Evolutionary conservation across 2,329 filamentous ascomycete genomes (phyloP).

Genomic region (Mycosphaerella sp.): DNA sequence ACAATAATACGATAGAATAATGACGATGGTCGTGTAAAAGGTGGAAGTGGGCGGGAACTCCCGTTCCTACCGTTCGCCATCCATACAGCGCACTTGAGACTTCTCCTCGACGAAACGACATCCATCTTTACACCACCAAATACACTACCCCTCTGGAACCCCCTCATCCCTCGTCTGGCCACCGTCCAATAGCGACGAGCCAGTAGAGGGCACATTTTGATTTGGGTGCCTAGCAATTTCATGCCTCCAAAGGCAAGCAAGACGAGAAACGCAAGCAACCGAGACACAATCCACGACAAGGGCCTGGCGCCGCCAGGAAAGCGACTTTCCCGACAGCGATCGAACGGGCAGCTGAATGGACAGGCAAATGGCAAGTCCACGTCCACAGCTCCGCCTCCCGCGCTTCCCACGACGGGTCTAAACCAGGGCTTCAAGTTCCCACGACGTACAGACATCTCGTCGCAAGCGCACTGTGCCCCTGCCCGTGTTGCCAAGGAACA

Average conservation of each 20-base stretch:
- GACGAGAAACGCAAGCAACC: constrained; percentile 40
- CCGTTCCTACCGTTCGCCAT: too few species aligned
- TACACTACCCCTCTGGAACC: constrained; percentile 8
- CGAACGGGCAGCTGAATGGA: constrained; percentile 42
- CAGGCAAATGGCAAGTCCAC: constrained; percentile 37
- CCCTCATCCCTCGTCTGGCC: constrained; percentile 27
- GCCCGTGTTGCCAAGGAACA: constrained; percentile 22
- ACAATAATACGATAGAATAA: too few species aligned
- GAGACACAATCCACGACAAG: constrained; percentile 61
- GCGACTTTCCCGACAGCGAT: constrained; percentile 51
- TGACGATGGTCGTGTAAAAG: too few species aligned
- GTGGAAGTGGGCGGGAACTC: too few species aligned
- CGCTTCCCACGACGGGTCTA: constrained; percentile 37
- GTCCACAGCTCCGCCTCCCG: constrained; percentile 34
- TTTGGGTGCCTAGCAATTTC: constrained; percentile 24
- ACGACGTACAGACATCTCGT: constrained; percentile 26
- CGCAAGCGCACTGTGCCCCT: constrained; percentile 13
- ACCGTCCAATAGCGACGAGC: constrained; percentile 28
- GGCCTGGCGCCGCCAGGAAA: constrained; percentile 74
- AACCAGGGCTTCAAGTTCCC: constrained; percentile 35
- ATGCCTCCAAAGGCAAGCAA: constrained; percentile 45
- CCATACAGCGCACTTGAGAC: background rate
- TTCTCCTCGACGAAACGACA: constrained; percentile 3
- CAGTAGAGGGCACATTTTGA: constrained; percentile 10
- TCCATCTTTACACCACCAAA: constrained; percentile 11